These are phyloP conservation scores for Aspergillus quadrilineatus DNA, from an alignment of 2,329 filamentous ascomycete species.

Conservation along the genomic window DNA sequence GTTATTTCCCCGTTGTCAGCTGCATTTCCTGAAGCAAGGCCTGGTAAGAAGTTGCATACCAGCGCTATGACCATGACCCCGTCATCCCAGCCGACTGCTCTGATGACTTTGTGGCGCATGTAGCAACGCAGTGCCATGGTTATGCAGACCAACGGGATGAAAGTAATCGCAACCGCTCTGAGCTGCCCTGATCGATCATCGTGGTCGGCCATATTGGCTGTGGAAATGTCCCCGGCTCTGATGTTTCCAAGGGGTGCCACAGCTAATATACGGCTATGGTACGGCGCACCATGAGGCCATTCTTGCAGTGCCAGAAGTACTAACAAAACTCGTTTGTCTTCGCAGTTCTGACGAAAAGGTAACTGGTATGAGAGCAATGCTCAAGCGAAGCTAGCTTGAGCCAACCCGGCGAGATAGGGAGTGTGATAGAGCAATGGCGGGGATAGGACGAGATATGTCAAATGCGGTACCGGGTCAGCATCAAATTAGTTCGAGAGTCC, in stretches of 20 bases:
- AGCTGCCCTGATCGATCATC: constrained; percentile 26
- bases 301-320: no score
- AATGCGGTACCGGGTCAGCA: no score
- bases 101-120: constrained; percentile 31
- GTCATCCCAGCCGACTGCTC: constrained; percentile 37
- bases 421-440: no score
- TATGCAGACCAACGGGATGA: constrained; percentile 29
- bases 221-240: neutral
- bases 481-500: no score
- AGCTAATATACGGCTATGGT: no score
- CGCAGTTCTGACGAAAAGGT: no score
- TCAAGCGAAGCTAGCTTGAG: no score
- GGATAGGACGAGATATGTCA: no score
- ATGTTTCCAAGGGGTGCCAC: neutral
- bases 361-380: no score
- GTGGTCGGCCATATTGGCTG: constrained; percentile 18
- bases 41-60: constrained; percentile 16
- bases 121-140: constrained; percentile 33
- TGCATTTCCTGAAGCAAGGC: neutral
- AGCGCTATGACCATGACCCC: constrained; percentile 30
- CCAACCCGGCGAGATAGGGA: no score
- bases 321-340: no score
- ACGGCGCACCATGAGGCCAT: no score
- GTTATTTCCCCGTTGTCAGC: neutral
- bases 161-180: constrained; percentile 27